Evolutionary conservation across 495 filamentous ascomycete species (phyloP).

Genomic region (Penicillium alfredii): DNA sequence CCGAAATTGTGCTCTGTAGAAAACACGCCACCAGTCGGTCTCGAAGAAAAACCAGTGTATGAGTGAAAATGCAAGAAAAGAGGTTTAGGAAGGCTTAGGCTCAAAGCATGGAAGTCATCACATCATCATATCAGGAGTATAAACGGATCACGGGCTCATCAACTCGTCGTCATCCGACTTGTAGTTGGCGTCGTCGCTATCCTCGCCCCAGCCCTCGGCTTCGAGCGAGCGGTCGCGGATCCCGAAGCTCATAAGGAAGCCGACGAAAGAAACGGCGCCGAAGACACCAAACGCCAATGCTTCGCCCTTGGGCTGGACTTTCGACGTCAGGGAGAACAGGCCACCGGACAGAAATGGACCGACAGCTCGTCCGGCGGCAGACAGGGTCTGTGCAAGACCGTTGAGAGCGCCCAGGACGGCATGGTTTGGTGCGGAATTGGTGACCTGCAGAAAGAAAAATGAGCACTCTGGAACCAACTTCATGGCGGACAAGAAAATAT

Average conservation of each 20-base stretch:
- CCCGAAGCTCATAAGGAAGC: constrained; percentile 68
- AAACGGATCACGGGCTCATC: constrained; percentile 6
- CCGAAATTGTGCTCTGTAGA: too few relatives aligned
- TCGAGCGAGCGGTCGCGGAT: constrained; percentile 58
- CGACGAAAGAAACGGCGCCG: constrained; percentile 66
- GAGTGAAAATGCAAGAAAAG: too few relatives aligned
- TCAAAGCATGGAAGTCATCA: constrained; percentile 14
- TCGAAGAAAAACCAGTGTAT: too few relatives aligned
- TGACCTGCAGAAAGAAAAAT: constrained; percentile 54
- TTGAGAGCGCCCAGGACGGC: constrained; percentile 85
- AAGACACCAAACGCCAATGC: constrained; percentile 78
- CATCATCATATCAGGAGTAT: constrained; percentile 8
- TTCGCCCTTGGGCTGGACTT: constrained; percentile 74
- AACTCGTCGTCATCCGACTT: constrained; percentile 47
- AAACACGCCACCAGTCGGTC: too few relatives aligned
- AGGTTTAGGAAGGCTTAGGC: too few relatives aligned
- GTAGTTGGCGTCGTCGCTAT: constrained; percentile 42
- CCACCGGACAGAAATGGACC: constrained; percentile 85
- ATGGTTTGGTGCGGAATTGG: constrained; percentile 83
- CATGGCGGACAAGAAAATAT: not conserved
- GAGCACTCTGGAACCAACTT: constrained; percentile 9
- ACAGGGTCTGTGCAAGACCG: constrained; percentile 89
- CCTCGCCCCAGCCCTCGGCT: constrained; percentile 54
- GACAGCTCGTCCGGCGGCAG: constrained; percentile 80
- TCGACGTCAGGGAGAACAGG: constrained; percentile 67